Evolutionary conservation across 139 green algal genomes (phyloP), one percentile per base, ranked within the genome.

Genomic region (Mesostigma viride): DNA sequence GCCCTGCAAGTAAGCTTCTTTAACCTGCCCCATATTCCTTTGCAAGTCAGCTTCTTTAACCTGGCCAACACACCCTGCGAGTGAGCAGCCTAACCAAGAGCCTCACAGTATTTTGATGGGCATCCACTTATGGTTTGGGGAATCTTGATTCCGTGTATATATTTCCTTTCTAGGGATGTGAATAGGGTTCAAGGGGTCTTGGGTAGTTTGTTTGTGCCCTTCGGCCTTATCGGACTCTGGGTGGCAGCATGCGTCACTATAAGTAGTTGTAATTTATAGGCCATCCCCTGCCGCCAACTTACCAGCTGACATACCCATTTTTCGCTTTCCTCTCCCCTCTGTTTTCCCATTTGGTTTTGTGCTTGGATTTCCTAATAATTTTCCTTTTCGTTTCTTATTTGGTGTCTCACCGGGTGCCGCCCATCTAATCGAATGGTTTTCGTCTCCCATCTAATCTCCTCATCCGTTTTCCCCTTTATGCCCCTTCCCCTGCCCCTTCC

Each of bases 11-110:
- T 27, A 59, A 44, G 11, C 14, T 63, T 34, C 11, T 22, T 28
- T 14, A 51, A 24, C 40, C 40, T 24, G 11, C 8, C 40, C 14
- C 40, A 51, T 14, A 51, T 14, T 24, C 11, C 40, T 51, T 8
- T 51, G 11, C 8, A 85, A 70, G 64, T 96, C 4, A 77, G 69
- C 20, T 88, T 97, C 68, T 87, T 81, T 64, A 89, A 88, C 76
- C 66, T 92, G 56, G 69, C 69, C 31, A 35, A 58, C 44, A 51
- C 77, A 2, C 26, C 27, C 62, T 33, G 22, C n/a, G 4, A 51
- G 31, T 27, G 34, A 44, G 11, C 14, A 28, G 8, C 11, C 8
- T 28, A 8, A 51, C 14, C 40, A 24, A 27, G 8, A 62, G 53
- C 26, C 53, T 6, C n/a, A 31, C 40, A 24, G 40, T n/a, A n/a